A percentile compares a stretch with the other conserved stretches of the same genome.
Evolutionary conservation across 176 grass and related monocot species (phyloP).

Genomic region (Phoenix dactylifera): DNA sequence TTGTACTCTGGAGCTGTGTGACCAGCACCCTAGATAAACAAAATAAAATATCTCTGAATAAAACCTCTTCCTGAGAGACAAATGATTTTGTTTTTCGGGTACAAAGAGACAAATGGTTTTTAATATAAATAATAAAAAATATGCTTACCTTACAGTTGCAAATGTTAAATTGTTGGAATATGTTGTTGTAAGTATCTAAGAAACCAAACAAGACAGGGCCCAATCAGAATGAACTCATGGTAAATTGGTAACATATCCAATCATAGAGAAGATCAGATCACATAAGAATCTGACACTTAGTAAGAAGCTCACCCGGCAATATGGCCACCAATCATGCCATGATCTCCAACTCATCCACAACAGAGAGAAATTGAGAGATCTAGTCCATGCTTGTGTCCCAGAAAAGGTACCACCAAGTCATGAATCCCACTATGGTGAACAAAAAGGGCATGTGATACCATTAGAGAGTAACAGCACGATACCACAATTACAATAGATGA

Average conservation of each 20-base stretch:
- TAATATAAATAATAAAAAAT: no score
- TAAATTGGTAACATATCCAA: no score
- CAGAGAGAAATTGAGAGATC: constrained; percentile 5
- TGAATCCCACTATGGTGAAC: constrained; percentile 6
- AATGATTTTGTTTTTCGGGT: background rate
- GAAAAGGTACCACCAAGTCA: background rate
- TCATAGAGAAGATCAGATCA: no score
- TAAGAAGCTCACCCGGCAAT: background rate
- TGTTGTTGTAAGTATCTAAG: background rate
- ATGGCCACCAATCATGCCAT: background rate
- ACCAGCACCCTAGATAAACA: background rate
- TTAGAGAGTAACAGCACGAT: background rate
- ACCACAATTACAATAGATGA: background rate
- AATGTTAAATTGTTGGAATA: background rate
- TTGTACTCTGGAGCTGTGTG: background rate
- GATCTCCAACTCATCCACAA: background rate
- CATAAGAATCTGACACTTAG: background rate
- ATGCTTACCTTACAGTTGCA: constrained; percentile 4
- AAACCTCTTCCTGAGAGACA: background rate
- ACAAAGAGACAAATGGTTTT: no score
- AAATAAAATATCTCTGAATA: background rate
- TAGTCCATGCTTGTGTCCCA: background rate
- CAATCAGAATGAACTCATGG: background rate
- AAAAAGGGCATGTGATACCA: background rate
- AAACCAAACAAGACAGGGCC: background rate